Evolutionary conservation across 1,284 basidiomycete genomes (phyloP).

Genomic region (Cryptococcus sp.): DNA sequence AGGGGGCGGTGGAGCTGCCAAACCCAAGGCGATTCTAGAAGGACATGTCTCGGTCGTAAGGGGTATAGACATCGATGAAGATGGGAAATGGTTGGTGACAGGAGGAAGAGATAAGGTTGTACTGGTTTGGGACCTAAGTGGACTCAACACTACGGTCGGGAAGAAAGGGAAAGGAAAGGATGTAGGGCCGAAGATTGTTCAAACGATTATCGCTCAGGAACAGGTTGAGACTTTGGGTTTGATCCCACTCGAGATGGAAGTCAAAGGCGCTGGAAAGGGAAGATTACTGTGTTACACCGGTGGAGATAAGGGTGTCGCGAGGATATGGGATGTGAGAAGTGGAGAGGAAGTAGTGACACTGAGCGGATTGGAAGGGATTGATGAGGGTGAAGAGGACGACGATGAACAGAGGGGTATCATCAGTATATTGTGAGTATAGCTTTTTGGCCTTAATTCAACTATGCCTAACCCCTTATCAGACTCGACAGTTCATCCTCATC

Average conservation of each 20-base stretch:
- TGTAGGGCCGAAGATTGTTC: slow-evolving; percentile 59
- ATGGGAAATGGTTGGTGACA: slow-evolving; percentile 80
- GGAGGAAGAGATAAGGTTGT: slow-evolving; percentile 88
- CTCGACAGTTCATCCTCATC: slow-evolving; percentile 62
- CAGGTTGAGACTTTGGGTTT: slow-evolving; percentile 78
- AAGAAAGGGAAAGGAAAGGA: slow-evolving; percentile 55
- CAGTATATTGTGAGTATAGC: slow-evolving; percentile 20
- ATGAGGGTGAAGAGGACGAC: slow-evolving; percentile 56
- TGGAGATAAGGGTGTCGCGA: slow-evolving; percentile 77
- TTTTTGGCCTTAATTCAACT: background rate
- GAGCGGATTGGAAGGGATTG: slow-evolving; percentile 47
- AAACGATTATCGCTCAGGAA: slow-evolving; percentile 80
- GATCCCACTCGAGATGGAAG: slow-evolving; percentile 49
- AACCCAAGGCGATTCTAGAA: slow-evolving; percentile 73
- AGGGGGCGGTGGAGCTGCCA: slow-evolving; percentile 52
- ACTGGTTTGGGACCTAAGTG: slow-evolving; percentile 70
- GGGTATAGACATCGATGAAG: slow-evolving; percentile 73
- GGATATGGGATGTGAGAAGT: slow-evolving; percentile 73
- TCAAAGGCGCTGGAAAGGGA: slow-evolving; percentile 34
- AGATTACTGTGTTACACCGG: slow-evolving; percentile 72
- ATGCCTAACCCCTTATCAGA: slow-evolving; percentile 50
- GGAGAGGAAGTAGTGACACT: slow-evolving; percentile 63
- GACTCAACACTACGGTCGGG: slow-evolving; percentile 11
- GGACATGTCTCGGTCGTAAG: slow-evolving; percentile 88
- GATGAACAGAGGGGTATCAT: slow-evolving; percentile 59